Percentiles rank a stretch among this genome's conserved stretches.
These are phyloP conservation scores for Suhomyces sp. DNA, from an alignment of 805 yeast species.

Conservation along the genomic window DNA sequence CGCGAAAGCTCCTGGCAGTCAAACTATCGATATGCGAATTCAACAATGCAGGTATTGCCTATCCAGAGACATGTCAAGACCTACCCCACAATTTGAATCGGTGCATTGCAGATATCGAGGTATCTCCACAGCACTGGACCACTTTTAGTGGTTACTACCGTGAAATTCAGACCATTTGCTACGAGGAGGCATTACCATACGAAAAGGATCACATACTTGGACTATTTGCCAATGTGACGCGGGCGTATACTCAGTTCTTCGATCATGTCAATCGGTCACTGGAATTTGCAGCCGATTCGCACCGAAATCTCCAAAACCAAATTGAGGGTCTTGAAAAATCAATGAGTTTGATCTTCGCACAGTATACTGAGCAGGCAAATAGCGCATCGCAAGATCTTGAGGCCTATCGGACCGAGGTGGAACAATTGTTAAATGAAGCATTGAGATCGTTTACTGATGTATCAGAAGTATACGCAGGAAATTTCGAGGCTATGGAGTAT, in stretches of 20 bases:
- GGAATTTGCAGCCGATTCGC: constrained; percentile 5
- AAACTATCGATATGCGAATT: constrained; percentile 56
- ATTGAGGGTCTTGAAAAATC: background rate
- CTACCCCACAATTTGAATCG: constrained; percentile 14
- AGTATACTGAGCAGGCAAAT: background rate
- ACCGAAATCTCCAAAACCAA: constrained; percentile 3
- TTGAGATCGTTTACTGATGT: background rate
- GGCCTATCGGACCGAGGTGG: background rate
- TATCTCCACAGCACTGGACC: constrained; percentile 66
- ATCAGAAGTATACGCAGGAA: background rate
- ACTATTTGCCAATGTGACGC: constrained; percentile 48
- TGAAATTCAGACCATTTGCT: constrained; percentile 51
- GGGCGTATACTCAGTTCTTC: constrained; percentile 14
- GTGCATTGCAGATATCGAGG: constrained; percentile 44
- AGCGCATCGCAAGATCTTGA: background rate
- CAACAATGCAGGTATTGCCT: constrained; percentile 40
- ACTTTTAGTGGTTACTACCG: constrained; percentile 66
- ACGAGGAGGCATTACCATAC: constrained; percentile 48
- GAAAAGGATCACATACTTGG: constrained; percentile 50
- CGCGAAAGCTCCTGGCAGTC: constrained; percentile 41
- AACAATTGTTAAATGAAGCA: background rate
- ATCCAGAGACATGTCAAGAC: constrained; percentile 27
- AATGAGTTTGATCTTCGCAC: background rate
- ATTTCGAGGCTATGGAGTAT: background rate
- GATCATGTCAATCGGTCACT: constrained; percentile 18